Base-by-base conservation (phyloP, 352 stramenopile species). In the Phytophthora lateralis region DNA sequence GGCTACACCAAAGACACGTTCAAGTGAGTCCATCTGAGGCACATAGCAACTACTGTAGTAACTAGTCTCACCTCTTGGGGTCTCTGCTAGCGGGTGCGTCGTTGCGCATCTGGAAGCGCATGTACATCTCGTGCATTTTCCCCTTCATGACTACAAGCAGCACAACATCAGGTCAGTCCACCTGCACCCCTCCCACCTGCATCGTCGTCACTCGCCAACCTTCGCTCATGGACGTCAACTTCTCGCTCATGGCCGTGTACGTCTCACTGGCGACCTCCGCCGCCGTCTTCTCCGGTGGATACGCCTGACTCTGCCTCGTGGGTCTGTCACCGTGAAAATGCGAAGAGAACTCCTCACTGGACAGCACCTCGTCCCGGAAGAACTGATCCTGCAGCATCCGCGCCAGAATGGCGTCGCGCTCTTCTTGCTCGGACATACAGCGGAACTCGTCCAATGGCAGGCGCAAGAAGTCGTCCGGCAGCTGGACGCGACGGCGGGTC, bases 341-440 rank as follows among this genome's bases (percentile, higher is more conserved):
- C 32, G 67, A 71, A n/a, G 76, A 82, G 49, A 93, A 88, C 56
- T 95, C 85, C 20, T 90, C 67, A 37, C 78, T 88, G 12, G 68
- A 76, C 17, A 92, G 56, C 29, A 95, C 61, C 47, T 95, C 71
- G 47, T 93, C 63, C 12, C 84, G 82, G 59, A 94, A 92, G 57
- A 93, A 85, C 66, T 93, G 82, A 48, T 92, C 85, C 60, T 95
- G 86, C 42, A 95, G 46, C 86, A 93, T 95, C 17, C 78, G 78
- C 7, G 86, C 86, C 35, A 95, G 55, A 32, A 83, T 71, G 1
- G 80, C 80, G 53, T 95, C 84, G 38, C 80, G 78, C 35, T 86
- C 70, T 47, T 92, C 84, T 58, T 93, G 86, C 20, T 88, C 82
- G 7, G 75, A 82, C 64, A 88, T 43, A 35, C 37, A 53, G 38